These are phyloP conservation scores for Artomyces pyxidatus DNA, from an alignment of 768 basidiomycete species.

Conservation along the genomic window DNA sequence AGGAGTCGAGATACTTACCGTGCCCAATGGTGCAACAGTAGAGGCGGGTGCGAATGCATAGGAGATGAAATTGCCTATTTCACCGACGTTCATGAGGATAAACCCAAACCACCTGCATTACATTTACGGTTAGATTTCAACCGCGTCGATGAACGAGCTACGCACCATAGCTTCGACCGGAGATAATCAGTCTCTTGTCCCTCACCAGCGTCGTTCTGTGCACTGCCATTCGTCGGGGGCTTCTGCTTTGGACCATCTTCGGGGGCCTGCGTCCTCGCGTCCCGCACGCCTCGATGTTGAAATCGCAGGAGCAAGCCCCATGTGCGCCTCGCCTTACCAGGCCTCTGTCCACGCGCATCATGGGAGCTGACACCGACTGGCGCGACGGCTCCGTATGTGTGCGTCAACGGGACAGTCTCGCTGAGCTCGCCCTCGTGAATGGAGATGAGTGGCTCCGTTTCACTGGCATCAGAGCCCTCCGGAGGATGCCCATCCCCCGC, in stretches of 20 bases:
- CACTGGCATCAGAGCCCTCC: background rate
- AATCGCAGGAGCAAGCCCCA: background rate
- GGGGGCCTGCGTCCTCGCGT: no score
- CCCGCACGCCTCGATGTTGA: no score
- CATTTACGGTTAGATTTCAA: background rate
- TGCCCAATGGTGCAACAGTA: constrained; percentile 93
- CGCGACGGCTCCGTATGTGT: background rate
- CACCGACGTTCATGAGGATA: constrained; percentile 83
- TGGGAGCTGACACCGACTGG: background rate
- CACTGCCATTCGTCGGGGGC: background rate
- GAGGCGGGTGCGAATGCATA: constrained; percentile 89
- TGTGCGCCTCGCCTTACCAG: background rate
- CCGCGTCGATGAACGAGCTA: constrained; percentile 1
- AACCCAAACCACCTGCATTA: constrained; percentile 80
- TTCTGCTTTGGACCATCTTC: no score
- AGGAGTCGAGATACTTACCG: constrained; percentile 42
- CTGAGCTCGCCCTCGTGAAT: background rate
- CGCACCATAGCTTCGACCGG: constrained; percentile 76
- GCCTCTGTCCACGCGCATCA: background rate
- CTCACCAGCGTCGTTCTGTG: constrained; percentile 19
- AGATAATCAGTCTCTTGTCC: constrained; percentile 69
- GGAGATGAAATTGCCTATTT: constrained; percentile 82
- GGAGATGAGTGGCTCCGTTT: constrained; percentile 13
- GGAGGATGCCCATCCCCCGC: background rate
- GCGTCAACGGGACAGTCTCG: background rate